phyloP scores from a whole-genome alignment of 805 yeast genomes.

The Grigorovia jiainica region DNA sequence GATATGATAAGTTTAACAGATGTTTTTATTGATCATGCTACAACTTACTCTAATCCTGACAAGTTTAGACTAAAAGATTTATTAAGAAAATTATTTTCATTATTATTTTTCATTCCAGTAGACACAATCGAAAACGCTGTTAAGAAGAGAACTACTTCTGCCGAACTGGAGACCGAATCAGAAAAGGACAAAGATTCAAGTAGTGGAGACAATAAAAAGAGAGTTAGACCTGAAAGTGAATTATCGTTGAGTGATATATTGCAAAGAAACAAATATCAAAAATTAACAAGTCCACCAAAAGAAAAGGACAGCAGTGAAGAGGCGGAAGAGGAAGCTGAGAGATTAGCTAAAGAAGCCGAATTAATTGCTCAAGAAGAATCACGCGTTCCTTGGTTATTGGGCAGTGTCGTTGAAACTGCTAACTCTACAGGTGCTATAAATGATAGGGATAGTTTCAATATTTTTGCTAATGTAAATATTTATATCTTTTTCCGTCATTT shows the following conservation, averaged over 20 bases:
- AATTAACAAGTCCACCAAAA: constrained; percentile 12
- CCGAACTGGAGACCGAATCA: not conserved
- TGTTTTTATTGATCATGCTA: constrained; percentile 55
- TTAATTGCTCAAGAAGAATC: constrained; percentile 25
- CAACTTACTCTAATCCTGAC: constrained; percentile 72
- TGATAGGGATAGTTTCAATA: constrained; percentile 51
- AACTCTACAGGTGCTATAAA: constrained; percentile 23
- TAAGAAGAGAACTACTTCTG: constrained; percentile 10
- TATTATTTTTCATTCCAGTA: constrained; percentile 58
- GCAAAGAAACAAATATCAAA: constrained; percentile 34
- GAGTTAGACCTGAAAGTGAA: constrained; percentile 19
- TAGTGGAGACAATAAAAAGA: constrained; percentile 21
- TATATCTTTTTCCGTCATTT: constrained; percentile 85
- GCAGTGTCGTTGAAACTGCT: constrained; percentile 26
- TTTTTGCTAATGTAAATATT: constrained; percentile 81
- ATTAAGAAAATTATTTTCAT: constrained; percentile 56
- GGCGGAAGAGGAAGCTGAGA: constrained; percentile 17
- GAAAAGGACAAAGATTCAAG: constrained; percentile 12
- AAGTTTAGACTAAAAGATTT: constrained; percentile 67
- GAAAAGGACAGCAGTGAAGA: constrained; percentile 12
- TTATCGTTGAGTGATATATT: constrained; percentile 18
- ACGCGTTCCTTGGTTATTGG: constrained; percentile 28
- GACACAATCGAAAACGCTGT: constrained; percentile 37
- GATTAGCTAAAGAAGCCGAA: constrained; percentile 19
- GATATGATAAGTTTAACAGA: constrained; percentile 66